phyloP scores from a whole-genome alignment of 116 monocot genomes.

The Iris pallida region DNA sequence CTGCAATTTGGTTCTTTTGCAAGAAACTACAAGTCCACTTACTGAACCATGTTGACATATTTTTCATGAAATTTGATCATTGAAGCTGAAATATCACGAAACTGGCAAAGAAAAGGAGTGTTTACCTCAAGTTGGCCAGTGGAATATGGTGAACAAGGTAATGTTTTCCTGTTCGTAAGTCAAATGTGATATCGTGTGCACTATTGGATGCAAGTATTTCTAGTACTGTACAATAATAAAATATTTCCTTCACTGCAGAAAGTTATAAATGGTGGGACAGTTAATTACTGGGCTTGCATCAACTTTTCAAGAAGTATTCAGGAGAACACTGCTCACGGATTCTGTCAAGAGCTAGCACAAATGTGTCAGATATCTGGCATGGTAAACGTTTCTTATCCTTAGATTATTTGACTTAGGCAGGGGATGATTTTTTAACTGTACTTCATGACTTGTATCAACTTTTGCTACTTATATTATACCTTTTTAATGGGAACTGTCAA shows the following conservation, averaged over 20 bases:
- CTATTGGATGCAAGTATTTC: neutral
- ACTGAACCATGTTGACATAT: constrained; percentile 6
- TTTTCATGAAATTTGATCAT: constrained; percentile 4
- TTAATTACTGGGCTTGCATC: constrained; percentile 45
- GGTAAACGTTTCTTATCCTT: constrained; percentile 19
- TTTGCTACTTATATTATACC: neutral
- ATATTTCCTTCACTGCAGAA: constrained; percentile 24
- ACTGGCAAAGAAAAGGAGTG: constrained; percentile 77
- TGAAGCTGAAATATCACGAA: constrained; percentile 82
- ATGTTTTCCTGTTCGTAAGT: neutral
- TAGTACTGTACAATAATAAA: neutral
- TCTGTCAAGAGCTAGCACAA: constrained; percentile 40
- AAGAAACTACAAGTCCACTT: neutral
- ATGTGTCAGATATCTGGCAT: constrained; percentile 52
- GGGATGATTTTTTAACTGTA: neutral
- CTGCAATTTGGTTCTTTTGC: neutral
- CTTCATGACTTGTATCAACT: too few relatives aligned
- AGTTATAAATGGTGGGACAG: constrained; percentile 42
- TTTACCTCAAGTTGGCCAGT: constrained; percentile 73
- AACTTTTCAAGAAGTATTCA: constrained; percentile 44
- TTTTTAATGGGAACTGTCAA: neutral
- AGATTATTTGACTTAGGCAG: neutral
- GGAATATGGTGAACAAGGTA: constrained; percentile 99
- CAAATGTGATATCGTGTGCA: neutral
- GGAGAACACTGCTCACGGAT: constrained; percentile 33